phyloP scores from a whole-genome alignment of 140 eudicot genomes.

The Ambrosia hybrid region DNA sequence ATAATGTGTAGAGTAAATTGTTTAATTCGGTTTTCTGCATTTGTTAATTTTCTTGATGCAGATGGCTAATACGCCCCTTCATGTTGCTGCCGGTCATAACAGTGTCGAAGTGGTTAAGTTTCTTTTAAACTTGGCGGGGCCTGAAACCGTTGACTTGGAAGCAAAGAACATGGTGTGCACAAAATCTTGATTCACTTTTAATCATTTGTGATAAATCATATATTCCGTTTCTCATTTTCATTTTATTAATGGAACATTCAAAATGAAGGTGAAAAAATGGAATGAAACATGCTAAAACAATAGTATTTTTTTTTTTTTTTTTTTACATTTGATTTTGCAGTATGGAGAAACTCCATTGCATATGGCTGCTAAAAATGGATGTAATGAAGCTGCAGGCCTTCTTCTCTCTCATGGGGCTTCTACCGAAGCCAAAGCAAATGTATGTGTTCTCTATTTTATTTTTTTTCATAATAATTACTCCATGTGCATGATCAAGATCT shows the following conservation, averaged over 20 bases:
- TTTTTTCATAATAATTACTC: neutral
- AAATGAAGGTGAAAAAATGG: neutral
- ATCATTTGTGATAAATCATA: neutral
- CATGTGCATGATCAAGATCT: neutral
- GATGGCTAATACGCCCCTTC: constrained; percentile 98
- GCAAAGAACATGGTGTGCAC: constrained; percentile 89
- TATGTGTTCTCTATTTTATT: constrained; percentile 6
- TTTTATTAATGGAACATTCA: neutral
- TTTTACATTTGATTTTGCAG: constrained; percentile 39
- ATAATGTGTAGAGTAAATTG: neutral
- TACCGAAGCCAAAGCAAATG: constrained; percentile 90
- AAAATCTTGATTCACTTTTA: constrained; percentile 1
- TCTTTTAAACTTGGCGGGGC: constrained; percentile 61
- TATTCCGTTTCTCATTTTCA: neutral
- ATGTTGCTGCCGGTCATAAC: constrained; percentile 85
- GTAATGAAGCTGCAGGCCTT: constrained; percentile 69
- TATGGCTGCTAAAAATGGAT: constrained; percentile 96
- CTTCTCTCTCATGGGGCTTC: constrained; percentile 79
- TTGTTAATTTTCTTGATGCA: constrained; percentile 32
- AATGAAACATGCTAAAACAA: neutral
- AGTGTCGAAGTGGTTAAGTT: constrained; percentile 63
- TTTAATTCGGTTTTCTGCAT: neutral
- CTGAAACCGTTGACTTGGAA: constrained; percentile 78
- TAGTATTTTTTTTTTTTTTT: neutral
- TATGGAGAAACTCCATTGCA: constrained; percentile 98